Base-by-base conservation (phyloP, 2,329 filamentous ascomycete species). In the Dactylellina drechsleri region DNA sequence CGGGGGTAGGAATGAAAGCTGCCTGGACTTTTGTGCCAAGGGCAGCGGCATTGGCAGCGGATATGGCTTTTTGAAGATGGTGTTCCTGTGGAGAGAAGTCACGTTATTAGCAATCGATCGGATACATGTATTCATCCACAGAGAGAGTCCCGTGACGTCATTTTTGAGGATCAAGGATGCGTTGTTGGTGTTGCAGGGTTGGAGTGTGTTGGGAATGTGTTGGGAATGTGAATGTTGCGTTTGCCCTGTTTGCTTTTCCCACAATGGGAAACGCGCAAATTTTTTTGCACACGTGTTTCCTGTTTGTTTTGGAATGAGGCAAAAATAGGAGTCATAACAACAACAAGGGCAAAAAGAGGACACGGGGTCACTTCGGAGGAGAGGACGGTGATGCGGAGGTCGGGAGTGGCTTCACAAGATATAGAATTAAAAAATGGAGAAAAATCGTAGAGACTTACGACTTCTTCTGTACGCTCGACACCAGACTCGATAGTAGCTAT, bases 391-490 rank as follows among this genome's bases (percentile, higher is more conserved):
- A 61, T 20, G 53, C 64, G 23, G 54, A 50, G n/a, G 31, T 62
- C 70, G 70, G 56, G 45, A 66, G 62, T 66, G 70, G 47, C 57
- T 53, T 62, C 61, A 53, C 57, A 28, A n/a, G 20, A 67, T 62
- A 43, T 16, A 41, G 43, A 47, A 79, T 79, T 78, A 77, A 64
- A 77, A 76, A 71, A 67, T 76, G 68, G 74, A 76, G 77, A 78
- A 80, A 77, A 78, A 78, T 78, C 79, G 79, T 79, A 81, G 79
- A 80, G 77, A 92, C 93, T 89, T 84, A 97, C 95, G 85, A 94
- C 94, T 88, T 98, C 93, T 84, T 99, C 95, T 78, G 90, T 92
- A 82, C 96, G 93, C 84, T 99, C 95, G 80, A 99, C 95, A 83
- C 95, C 95, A 78, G 93, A 97, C 82, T 95, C 93, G 82, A 97